These are phyloP conservation scores for Xylaria nigripes DNA, from an alignment of 495 filamentous ascomycete genomes.

Conservation along the genomic window DNA sequence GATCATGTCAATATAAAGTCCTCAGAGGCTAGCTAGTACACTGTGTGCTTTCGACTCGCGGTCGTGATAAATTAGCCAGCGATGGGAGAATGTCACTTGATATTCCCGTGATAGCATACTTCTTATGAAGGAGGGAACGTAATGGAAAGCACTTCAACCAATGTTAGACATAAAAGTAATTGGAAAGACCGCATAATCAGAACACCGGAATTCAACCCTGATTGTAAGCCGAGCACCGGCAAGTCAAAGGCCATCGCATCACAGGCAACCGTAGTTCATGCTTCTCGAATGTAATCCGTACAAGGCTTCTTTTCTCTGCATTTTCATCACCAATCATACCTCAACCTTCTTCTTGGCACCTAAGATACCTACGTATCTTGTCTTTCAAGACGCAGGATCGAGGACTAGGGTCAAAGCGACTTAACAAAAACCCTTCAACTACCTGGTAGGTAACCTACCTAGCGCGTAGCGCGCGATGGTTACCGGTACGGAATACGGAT, in stretches of 20 bases:
- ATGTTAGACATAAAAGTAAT: constrained; percentile 31
- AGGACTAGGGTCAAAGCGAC: background rate
- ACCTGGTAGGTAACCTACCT: too few relatives aligned
- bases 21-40: constrained; percentile 61
- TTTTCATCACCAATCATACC: too few relatives aligned
- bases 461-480: too few relatives aligned
- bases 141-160: constrained; percentile 62
- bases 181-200: constrained; percentile 54
- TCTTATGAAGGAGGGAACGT: background rate
- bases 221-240: constrained; percentile 63
- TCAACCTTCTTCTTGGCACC: too few relatives aligned
- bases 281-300: too few relatives aligned
- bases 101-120: constrained; percentile 13
- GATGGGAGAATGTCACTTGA: constrained; percentile 64
- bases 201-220: constrained; percentile 71
- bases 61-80: constrained; percentile 68
- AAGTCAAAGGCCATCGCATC: too few relatives aligned
- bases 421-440: too few relatives aligned
- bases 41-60: constrained; percentile 62
- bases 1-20: constrained; percentile 49
- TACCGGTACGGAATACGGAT: too few relatives aligned
- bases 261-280: too few relatives aligned
- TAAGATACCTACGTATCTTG: too few relatives aligned
- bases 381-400: background rate
- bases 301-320: too few relatives aligned